A percentile compares a stretch with the other conserved stretches of the same genome.
Evolutionary conservation across 148 eudicot species (phyloP).

Genomic region (Spergularia marina): DNA sequence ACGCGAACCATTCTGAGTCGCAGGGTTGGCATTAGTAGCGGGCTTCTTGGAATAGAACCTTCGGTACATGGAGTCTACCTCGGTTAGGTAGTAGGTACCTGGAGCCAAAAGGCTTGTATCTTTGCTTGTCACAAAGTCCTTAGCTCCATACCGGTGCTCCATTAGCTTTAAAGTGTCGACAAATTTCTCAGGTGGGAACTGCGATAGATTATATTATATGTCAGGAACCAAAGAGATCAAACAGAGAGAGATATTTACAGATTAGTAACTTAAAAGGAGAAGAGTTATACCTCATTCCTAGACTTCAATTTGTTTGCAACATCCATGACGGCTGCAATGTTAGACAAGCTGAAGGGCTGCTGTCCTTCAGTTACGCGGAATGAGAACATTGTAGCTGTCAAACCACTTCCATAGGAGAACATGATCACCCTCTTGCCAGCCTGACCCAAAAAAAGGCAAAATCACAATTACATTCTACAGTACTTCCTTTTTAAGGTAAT

Average conservation of each 20-base stretch:
- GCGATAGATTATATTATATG: conserved; percentile 24
- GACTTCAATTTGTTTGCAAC: conserved; percentile 71
- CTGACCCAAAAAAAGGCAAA: conserved; percentile 30
- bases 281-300: conserved; percentile 77
- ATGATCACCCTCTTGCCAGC: conserved; percentile 72
- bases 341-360: conserved; percentile 79
- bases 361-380: conserved; percentile 57
- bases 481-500: background rate
- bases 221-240: conserved; percentile 5
- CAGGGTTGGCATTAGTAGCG: background rate
- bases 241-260: background rate
- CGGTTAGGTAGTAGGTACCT: conserved; percentile 76
- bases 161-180: conserved; percentile 73
- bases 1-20: conserved; percentile 37
- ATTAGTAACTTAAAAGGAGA: background rate
- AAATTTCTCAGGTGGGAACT: conserved; percentile 81
- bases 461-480: background rate
- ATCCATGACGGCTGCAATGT: conserved; percentile 71
- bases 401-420: conserved; percentile 97
- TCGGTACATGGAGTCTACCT: conserved; percentile 72
- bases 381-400: conserved; percentile 89
- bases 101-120: conserved; percentile 63
- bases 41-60: conserved; percentile 67
- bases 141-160: conserved; percentile 87
- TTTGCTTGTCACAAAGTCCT: conserved; percentile 82